Conservation (phyloP, 768 basidiomycete species). For the Trametopsis cervina region DNA sequence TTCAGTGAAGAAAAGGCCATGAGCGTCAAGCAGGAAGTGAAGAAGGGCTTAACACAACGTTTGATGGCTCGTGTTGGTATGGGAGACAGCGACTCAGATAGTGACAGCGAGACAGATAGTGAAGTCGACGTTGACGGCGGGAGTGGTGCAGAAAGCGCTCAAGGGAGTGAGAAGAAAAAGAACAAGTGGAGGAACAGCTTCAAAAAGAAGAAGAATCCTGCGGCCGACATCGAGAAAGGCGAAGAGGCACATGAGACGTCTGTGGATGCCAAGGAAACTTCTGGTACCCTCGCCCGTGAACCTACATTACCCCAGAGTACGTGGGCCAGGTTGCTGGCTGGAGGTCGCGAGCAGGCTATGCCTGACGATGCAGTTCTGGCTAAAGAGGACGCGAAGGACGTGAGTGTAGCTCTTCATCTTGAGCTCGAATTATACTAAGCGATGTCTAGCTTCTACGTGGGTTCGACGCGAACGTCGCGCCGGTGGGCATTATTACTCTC, state of each 20-base stretch:
- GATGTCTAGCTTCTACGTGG: slow-evolving; percentile 56
- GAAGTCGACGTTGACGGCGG: slow-evolving; percentile 9
- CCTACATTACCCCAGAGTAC: slow-evolving; percentile 22
- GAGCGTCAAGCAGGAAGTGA: slow-evolving; percentile 72
- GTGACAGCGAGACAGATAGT: slow-evolving; percentile 15
- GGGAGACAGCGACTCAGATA: slow-evolving; percentile 32
- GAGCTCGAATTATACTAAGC: neutral
- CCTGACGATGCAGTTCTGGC: slow-evolving; percentile 76
- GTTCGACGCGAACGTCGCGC: slow-evolving; percentile 71
- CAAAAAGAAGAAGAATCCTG: slow-evolving; percentile 9
- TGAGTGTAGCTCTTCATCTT: slow-evolving; percentile 22
- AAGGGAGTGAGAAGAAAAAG: slow-evolving; percentile 12
- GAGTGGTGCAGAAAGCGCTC: neutral
- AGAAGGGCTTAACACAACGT: slow-evolving; percentile 66
- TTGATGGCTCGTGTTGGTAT: slow-evolving; percentile 68
- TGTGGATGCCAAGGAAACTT: slow-evolving; percentile 14
- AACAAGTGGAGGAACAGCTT: slow-evolving; percentile 10
- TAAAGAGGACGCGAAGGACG: slow-evolving; percentile 61
- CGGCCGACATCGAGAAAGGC: slow-evolving; percentile 14
- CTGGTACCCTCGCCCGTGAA: slow-evolving; percentile 15
- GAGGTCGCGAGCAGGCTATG: slow-evolving; percentile 60
- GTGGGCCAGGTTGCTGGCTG: slow-evolving; percentile 19
- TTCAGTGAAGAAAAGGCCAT: slow-evolving; percentile 66
- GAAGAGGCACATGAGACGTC: slow-evolving; percentile 1
- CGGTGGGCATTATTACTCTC: slow-evolving; percentile 81